These are phyloP conservation scores for Thymus mandschuricus DNA, from an alignment of 257 asterid genomes.

Conservation along the genomic window DNA sequence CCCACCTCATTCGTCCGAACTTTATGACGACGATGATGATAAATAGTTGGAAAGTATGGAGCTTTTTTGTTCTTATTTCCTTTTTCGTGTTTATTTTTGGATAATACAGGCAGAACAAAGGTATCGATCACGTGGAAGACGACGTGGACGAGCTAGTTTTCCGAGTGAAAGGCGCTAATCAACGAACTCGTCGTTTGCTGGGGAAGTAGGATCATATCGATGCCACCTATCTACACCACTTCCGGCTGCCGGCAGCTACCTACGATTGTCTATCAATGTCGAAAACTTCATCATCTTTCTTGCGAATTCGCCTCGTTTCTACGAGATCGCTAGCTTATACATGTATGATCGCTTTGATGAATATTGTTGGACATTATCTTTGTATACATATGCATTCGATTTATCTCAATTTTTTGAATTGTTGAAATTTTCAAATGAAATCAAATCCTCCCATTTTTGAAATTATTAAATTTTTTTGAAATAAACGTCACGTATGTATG, in stretches of 20 bases:
- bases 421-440: not conserved
- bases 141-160: conserved; percentile 62
- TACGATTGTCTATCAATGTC: too few species aligned
- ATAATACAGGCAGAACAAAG: conserved; percentile 61
- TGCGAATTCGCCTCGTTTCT: not conserved
- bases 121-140: conserved; percentile 53
- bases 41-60: not conserved
- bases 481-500: not conserved
- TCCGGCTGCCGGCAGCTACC: too few species aligned
- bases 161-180: conserved; percentile 62
- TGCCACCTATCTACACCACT: not conserved
- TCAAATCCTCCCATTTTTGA: too few species aligned
- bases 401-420: not conserved
- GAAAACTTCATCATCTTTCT: conserved; percentile 2
- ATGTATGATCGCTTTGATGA: conserved; percentile 2
- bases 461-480: too few species aligned
- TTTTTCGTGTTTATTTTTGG: not conserved
- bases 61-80: not conserved
- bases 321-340: too few species aligned
- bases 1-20: not conserved
- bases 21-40: not conserved
- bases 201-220: conserved; percentile 45
- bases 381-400: too few species aligned
- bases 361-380: not conserved
- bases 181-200: conserved; percentile 62